phyloP scores from a whole-genome alignment of 495 filamentous ascomycete species.

The Penicillium soppii region DNA sequence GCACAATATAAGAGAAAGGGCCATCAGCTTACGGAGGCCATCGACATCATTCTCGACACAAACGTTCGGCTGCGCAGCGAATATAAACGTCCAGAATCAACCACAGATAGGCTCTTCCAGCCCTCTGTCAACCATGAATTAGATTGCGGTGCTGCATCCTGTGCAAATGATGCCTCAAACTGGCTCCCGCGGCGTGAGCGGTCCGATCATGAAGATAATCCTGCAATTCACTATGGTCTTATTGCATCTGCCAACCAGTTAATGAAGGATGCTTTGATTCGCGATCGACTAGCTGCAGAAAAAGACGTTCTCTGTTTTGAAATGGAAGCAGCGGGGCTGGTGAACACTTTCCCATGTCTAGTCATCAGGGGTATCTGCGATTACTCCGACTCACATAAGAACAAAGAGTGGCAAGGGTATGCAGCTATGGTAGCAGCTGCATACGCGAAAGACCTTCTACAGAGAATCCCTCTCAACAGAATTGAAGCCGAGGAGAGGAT shows the following conservation, averaged over 20 bases:
- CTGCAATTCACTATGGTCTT: slow-evolving; percentile 25
- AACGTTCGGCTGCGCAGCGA: slow-evolving; percentile 19
- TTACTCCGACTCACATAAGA: slow-evolving; percentile 38
- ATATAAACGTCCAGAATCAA: slow-evolving; percentile 25
- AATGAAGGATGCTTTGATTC: slow-evolving; percentile 24
- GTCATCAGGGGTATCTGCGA: slow-evolving; percentile 38
- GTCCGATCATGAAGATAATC: slow-evolving; percentile 8
- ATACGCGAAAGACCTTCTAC: slow-evolving; percentile 27
- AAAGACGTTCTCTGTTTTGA: slow-evolving; percentile 38
- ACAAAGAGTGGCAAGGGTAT: slow-evolving; percentile 34
- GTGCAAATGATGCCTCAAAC: not conserved
- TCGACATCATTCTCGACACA: slow-evolving; percentile 18
- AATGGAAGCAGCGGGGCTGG: slow-evolving; percentile 44
- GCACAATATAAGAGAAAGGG: slow-evolving; percentile 12
- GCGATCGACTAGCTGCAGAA: slow-evolving; percentile 27
- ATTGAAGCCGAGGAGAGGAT: slow-evolving; percentile 12
- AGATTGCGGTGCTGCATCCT: slow-evolving; percentile 6
- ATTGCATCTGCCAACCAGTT: slow-evolving; percentile 30
- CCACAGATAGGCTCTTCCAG: slow-evolving; percentile 36
- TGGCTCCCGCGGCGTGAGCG: not conserved
- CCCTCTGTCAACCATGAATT: slow-evolving; percentile 22
- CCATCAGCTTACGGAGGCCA: slow-evolving; percentile 19
- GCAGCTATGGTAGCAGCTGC: slow-evolving; percentile 28
- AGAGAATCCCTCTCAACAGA: not conserved
- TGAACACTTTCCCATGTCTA: slow-evolving; percentile 34